These are phyloP conservation scores for Mycena latifolia DNA, from an alignment of 768 basidiomycete genomes.

Conservation along the genomic window DNA sequence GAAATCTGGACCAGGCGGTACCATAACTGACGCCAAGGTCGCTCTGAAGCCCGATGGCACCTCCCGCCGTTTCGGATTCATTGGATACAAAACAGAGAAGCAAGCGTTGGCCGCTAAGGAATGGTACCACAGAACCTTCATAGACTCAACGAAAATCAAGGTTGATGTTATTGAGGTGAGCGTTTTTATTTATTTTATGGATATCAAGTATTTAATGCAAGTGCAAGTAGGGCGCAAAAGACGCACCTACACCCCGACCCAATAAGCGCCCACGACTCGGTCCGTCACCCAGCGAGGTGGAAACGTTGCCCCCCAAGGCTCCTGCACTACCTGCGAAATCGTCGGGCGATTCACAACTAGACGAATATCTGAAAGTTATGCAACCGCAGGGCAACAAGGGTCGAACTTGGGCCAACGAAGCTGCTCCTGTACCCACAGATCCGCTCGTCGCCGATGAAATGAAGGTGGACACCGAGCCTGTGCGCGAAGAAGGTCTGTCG, in stretches of 20 bases:
- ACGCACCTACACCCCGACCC: conserved; percentile 75
- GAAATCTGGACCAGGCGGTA: conserved; percentile 69
- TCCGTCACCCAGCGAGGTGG: conserved; percentile 39
- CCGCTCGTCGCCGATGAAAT: conserved; percentile 35
- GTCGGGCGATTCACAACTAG: conserved; percentile 58
- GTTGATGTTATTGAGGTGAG: conserved; percentile 85
- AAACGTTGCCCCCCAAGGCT: conserved; percentile 21
- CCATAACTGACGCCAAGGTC: conserved; percentile 89
- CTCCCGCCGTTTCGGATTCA: conserved; percentile 90
- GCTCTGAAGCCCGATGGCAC: conserved; percentile 82
- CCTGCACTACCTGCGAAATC: conserved; percentile 34
- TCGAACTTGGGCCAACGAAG: conserved; percentile 73
- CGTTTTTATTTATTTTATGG: conserved; percentile 35
- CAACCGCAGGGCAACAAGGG: conserved; percentile 68
- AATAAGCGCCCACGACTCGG: conserved; percentile 75
- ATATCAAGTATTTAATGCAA: conserved; percentile 12
- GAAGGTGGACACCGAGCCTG: conserved; percentile 37
- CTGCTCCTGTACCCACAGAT: conserved; percentile 23
- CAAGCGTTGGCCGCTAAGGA: conserved; percentile 82
- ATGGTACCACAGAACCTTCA: conserved; percentile 89
- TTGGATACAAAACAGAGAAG: conserved; percentile 86
- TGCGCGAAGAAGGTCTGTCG: conserved; percentile 58
- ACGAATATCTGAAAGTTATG: conserved; percentile 85
- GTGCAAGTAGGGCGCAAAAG: conserved; percentile 69
- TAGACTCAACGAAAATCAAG: conserved; percentile 82